phyloP scores from a whole-genome alignment of 352 stramenopile genomes.

The Pythium graminicola region DNA sequence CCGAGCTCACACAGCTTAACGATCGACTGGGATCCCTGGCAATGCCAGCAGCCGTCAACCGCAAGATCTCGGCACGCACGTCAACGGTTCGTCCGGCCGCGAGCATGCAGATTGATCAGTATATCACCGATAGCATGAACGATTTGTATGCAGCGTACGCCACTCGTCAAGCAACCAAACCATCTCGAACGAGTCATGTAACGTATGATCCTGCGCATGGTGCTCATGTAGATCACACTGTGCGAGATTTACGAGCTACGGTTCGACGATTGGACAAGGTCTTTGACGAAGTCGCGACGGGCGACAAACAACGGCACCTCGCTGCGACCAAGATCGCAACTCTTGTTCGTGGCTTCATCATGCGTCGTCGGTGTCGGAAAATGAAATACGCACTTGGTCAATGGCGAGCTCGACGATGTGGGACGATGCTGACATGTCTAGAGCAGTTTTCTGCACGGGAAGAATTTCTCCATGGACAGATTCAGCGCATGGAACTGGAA shows the following conservation, averaged over 20 bases:
- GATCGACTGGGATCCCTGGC: slow-evolving; percentile 21
- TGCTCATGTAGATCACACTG: slow-evolving; percentile 47
- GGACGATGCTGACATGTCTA: slow-evolving; percentile 36
- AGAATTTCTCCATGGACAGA: slow-evolving; percentile 53
- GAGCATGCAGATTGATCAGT: slow-evolving; percentile 33
- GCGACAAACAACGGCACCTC: slow-evolving; percentile 64
- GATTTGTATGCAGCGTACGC: slow-evolving; percentile 29
- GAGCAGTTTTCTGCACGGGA: slow-evolving; percentile 62
- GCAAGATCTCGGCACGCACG: neutral
- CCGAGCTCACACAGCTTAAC: slow-evolving; percentile 25
- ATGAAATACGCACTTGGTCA: slow-evolving; percentile 38
- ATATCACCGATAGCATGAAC: slow-evolving; percentile 40
- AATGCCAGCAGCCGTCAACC: neutral
- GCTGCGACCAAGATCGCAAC: slow-evolving; percentile 61
- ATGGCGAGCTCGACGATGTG: slow-evolving; percentile 46
- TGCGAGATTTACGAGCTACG: slow-evolving; percentile 58
- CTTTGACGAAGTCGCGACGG: slow-evolving; percentile 68
- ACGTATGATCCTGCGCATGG: slow-evolving; percentile 27
- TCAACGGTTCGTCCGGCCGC: slow-evolving; percentile 24
- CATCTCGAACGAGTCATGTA: neutral
- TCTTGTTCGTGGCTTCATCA: slow-evolving; percentile 44
- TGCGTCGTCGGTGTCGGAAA: slow-evolving; percentile 38
- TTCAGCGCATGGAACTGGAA: slow-evolving; percentile 37
- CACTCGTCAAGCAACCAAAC: neutral
- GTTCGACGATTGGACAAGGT: slow-evolving; percentile 63